Evolutionary conservation across 331 rosid species (phyloP).

Genomic region (Quercus tomentella): DNA sequence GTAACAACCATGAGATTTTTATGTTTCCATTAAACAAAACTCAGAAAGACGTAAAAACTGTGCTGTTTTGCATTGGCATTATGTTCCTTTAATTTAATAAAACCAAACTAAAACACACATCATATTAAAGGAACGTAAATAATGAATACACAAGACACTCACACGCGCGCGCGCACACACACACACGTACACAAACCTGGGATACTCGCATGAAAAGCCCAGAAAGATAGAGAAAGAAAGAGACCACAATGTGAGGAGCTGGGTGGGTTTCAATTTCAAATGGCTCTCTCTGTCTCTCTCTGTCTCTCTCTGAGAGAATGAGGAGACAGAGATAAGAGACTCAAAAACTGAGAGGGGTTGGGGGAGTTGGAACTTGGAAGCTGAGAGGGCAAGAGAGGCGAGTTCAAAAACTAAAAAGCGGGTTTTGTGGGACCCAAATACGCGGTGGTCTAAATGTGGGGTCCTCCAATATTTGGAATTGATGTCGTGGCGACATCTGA

Average conservation of each 20-base stretch:
- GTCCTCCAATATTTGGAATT: neutral
- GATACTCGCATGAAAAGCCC: neutral
- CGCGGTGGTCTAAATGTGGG: neutral
- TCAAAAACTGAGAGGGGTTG: neutral
- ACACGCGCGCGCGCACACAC: too few species aligned
- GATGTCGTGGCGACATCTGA: neutral
- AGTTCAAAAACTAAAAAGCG: neutral
- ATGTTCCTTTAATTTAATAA: too few species aligned
- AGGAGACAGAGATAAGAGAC: neutral
- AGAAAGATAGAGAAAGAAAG: neutral
- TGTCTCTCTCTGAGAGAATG: neutral
- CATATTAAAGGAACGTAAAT: too few species aligned
- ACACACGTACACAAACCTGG: too few species aligned
- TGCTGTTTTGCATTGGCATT: too few species aligned
- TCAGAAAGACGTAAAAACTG: neutral
- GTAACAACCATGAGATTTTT: too few species aligned
- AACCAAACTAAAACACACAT: too few species aligned
- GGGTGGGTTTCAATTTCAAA: neutral
- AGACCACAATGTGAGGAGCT: neutral
- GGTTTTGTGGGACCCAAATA: conserved; percentile 9
- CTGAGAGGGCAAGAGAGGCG: neutral
- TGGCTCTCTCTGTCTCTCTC: neutral
- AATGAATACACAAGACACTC: too few species aligned
- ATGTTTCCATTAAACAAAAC: too few species aligned
- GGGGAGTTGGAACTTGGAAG: neutral